These are phyloP conservation scores for Orobanche coerulescens DNA, from an alignment of 257 asterid genomes.

Conservation along the genomic window DNA sequence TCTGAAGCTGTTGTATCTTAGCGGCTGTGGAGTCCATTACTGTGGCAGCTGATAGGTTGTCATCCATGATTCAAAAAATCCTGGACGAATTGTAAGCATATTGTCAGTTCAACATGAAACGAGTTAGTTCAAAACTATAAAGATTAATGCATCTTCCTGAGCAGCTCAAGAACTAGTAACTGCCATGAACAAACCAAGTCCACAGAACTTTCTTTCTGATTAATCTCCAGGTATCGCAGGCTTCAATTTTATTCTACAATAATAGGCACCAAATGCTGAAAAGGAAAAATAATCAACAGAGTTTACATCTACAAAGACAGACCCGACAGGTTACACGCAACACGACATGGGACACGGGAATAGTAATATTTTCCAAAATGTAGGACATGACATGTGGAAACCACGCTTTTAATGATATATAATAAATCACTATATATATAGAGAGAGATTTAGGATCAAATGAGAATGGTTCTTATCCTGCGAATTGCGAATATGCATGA, in stretches of 20 bases:
- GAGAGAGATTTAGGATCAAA: too few relatives aligned
- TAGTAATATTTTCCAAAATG: too few relatives aligned
- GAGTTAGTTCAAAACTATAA: not conserved
- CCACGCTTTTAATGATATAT: too few relatives aligned
- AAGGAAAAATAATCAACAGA: too few relatives aligned
- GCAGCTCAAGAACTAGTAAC: slow-evolving; percentile 5
- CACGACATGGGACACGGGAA: too few relatives aligned
- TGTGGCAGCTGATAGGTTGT: slow-evolving; percentile 39
- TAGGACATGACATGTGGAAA: too few relatives aligned
- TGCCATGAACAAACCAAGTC: not conserved
- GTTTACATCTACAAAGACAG: too few relatives aligned
- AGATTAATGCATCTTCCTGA: not conserved
- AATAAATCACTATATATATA: too few relatives aligned
- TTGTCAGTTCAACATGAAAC: slow-evolving; percentile 11
- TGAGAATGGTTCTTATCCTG: too few relatives aligned
- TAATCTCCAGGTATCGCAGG: not conserved
- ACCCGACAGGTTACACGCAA: too few relatives aligned
- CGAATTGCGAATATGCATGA: too few relatives aligned
- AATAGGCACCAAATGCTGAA: not conserved
- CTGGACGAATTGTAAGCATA: slow-evolving; percentile 12
- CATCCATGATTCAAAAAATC: slow-evolving; percentile 52
- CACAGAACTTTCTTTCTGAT: not conserved
- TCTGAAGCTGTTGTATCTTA: slow-evolving; percentile 69
- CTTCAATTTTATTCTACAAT: not conserved
- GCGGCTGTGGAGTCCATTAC: slow-evolving; percentile 62